These are phyloP conservation scores for Pyricularia pennisetigena DNA, from an alignment of 2,329 filamentous ascomycete species.

Conservation along the genomic window DNA sequence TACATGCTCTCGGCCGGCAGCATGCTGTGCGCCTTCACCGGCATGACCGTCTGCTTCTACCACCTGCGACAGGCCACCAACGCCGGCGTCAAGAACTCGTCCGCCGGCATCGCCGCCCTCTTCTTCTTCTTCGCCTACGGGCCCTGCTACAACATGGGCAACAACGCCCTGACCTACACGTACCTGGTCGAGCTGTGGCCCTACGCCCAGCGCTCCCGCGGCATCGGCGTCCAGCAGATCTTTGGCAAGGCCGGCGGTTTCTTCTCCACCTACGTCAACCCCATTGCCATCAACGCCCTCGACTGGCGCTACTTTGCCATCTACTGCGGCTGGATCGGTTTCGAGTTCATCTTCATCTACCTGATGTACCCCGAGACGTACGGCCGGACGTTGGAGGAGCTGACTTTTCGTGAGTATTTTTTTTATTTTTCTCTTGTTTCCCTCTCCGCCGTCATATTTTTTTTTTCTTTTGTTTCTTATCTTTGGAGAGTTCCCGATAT, in stretches of 20 bases:
- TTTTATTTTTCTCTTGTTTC: neutral
- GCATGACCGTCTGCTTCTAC: conserved; percentile 14
- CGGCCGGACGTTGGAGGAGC: conserved; percentile 68
- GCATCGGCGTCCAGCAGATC: conserved; percentile 34
- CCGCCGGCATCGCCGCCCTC: conserved; percentile 18
- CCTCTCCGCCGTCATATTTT: no score
- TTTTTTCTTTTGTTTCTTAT: neutral
- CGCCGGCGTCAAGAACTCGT: conserved; percentile 7
- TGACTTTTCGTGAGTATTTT: conserved; percentile 26
- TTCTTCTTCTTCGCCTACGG: conserved; percentile 18
- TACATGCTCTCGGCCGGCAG: conserved; percentile 14
- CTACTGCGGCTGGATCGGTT: conserved; percentile 31
- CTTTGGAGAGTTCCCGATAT: neutral
- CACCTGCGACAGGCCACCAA: conserved; percentile 9
- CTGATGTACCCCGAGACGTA: conserved; percentile 81
- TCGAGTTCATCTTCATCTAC: conserved; percentile 49
- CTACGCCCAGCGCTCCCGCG: conserved; percentile 21
- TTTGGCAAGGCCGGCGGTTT: conserved; percentile 22
- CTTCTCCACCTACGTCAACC: conserved; percentile 30
- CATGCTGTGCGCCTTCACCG: conserved; percentile 15
- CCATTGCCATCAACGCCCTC: conserved; percentile 27
- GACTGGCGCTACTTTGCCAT: conserved; percentile 33
- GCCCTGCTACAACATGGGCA: conserved; percentile 17
- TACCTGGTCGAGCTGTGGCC: conserved; percentile 18
- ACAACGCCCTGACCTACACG: conserved; percentile 15